Conservation (phyloP, 1,284 basidiomycete genomes). For the Ceratobasidium sp. region DNA sequence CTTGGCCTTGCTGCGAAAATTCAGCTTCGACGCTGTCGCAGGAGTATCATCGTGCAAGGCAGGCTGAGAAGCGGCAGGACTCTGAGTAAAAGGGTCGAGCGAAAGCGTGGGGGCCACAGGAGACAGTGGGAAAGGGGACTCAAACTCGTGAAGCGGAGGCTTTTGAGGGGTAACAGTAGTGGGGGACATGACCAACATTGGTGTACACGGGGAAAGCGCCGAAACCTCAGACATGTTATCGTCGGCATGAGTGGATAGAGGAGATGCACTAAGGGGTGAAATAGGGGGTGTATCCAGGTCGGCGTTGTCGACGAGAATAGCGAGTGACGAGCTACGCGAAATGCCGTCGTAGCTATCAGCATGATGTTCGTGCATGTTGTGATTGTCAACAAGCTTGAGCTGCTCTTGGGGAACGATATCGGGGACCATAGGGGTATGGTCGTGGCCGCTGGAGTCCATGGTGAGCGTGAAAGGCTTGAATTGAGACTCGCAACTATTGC, state of each 20-base stretch:
- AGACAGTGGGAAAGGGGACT: not conserved
- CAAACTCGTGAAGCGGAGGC: not conserved
- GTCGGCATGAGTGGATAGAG: slow-evolving; percentile 11
- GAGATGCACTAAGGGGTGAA: slow-evolving; percentile 4
- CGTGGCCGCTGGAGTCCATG: slow-evolving; percentile 9
- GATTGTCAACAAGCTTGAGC: not conserved
- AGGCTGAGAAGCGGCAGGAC: not conserved
- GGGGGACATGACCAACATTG: slow-evolving; percentile 3
- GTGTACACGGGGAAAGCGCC: slow-evolving; percentile 5
- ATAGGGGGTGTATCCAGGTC: slow-evolving; percentile 19
- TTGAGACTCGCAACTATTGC: no score
- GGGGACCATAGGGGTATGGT: no score
- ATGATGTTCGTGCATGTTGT: not conserved
- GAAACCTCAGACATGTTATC: slow-evolving; percentile 29
- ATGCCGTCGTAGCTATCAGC: not conserved
- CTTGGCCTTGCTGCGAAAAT: slow-evolving; percentile 21
- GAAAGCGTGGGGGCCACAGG: not conserved
- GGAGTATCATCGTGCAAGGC: not conserved
- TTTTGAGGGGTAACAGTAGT: not conserved
- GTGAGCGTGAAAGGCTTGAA: no score
- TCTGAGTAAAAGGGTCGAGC: not conserved
- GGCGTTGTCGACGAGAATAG: not conserved
- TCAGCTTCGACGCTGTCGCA: not conserved
- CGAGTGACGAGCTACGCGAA: not conserved
- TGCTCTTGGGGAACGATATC: no score